phyloP scores from a whole-genome alignment of 2,329 filamentous ascomycete genomes.

The Aspergillus intermedius region DNA sequence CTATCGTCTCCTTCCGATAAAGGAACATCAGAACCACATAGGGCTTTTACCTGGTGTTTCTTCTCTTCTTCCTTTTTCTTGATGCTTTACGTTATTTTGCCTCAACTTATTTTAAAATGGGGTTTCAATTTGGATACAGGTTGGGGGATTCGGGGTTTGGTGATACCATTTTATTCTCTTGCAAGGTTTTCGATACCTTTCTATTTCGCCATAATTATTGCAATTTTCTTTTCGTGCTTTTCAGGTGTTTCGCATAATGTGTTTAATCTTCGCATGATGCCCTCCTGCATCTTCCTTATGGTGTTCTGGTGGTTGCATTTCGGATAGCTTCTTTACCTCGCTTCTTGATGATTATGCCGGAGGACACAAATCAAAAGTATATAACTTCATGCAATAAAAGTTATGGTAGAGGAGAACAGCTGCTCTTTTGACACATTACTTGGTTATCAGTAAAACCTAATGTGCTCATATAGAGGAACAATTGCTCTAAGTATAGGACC shows the following conservation, averaged over 20 bases:
- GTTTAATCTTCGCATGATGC: not conserved
- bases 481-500: too few species aligned
- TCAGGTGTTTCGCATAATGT: not conserved
- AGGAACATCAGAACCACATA: not conserved
- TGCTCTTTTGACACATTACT: too few species aligned
- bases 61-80: not conserved
- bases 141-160: not conserved
- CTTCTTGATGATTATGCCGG: too few species aligned
- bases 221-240: not conserved
- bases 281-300: not conserved
- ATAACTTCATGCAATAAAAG: too few species aligned
- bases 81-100: not conserved
- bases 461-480: too few species aligned
- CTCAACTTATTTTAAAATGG: not conserved
- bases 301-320: too few species aligned
- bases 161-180: slow-evolving; percentile 2
- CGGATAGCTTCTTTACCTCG: too few species aligned
- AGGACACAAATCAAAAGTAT: too few species aligned
- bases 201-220: not conserved
- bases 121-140: not conserved
- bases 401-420: too few species aligned
- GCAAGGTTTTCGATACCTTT: not conserved
- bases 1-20: slow-evolving; percentile 38
- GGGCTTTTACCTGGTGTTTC: not conserved
- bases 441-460: too few species aligned